Evolutionary conservation across 495 filamentous ascomycete genomes (phyloP), one percentile per base, ranked within the genome.

Genomic region (Hyaloscypha variabilis): DNA sequence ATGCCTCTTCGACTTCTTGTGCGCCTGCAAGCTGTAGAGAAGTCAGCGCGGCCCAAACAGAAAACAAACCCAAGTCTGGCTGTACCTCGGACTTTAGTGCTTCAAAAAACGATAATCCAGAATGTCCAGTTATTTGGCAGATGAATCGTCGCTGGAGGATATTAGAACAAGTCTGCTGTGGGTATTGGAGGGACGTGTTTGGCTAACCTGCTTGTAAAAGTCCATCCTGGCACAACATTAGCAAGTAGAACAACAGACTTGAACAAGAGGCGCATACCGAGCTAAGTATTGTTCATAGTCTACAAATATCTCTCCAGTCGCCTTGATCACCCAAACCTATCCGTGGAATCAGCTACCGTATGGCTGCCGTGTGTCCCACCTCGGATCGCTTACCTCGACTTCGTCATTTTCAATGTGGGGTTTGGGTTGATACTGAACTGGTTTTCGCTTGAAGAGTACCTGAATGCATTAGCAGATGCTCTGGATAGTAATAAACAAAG

Each of bases 371-470:
- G 57, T 58, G 14, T 60, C 34, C 34, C n/a, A 8, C 17, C 24
- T 8, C 21, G 51, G 36, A 28, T 30, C 46, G 68, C 82, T 67
- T 82, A 92, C 92, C 84, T 96, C 92, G 58, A 85, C 83, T 67
- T 88, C 86, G 58, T 95, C 90, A 85, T 94, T 88, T 60, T 91
- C 83, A 67, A 94, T 87, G 60, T 85, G 79, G 0, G 92, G 91
- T 62, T 81, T 81, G 59, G 88, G 81, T 61, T 94, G 78, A 74
- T 91, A 90, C 80, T 93, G 90, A 70, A 99, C 93, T 61, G 93
- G 93, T 77, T 98, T 99, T 69, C 94, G 88, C 79, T 97, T 97
- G 78, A 92, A 97, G 62, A 96, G 85, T 64, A 98, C 95, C 95
- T 98, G 68, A 14, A 52, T 13, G 31, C 11, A 46, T 59, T 25